Percentiles rank a stretch among this genome's conserved stretches.
Conservation (phyloP, 345 rosid genomes). For the Eucalyptus cloeziana region DNA sequence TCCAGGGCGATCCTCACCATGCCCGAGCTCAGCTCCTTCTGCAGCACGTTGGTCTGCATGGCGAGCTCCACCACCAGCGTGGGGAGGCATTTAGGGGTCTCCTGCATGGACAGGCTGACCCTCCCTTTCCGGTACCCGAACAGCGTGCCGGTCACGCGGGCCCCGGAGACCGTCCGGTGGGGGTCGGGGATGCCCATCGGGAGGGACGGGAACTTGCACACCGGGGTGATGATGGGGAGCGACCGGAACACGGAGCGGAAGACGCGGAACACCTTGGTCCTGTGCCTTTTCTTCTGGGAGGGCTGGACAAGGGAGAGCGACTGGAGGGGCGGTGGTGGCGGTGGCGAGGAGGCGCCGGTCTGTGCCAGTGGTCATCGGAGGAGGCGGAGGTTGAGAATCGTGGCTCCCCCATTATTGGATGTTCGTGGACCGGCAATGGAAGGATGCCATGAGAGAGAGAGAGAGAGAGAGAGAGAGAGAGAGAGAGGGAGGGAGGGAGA, state of each 20-base stretch:
- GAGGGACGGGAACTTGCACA: constrained; percentile 43
- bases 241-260: constrained; percentile 51
- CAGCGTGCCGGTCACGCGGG: constrained; percentile 45
- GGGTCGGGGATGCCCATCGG: constrained; percentile 28
- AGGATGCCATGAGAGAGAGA: constrained; percentile 5
- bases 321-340: constrained; percentile 9
- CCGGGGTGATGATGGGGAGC: constrained; percentile 46
- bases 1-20: constrained; percentile 76
- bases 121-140: constrained; percentile 69
- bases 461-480: background rate
- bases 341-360: background rate
- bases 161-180: constrained; percentile 11
- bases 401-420: constrained; percentile 57
- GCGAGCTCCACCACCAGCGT: constrained; percentile 42
- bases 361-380: background rate
- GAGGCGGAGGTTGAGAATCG: background rate
- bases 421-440: constrained; percentile 4
- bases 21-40: constrained; percentile 52
- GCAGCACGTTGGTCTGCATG: constrained; percentile 45
- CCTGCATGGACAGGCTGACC: constrained; percentile 67
- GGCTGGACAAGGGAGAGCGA: constrained; percentile 61
- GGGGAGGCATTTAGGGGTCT: constrained; percentile 55
- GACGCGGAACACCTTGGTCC: constrained; percentile 29
- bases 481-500: background rate
- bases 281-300: constrained; percentile 27